Conservation (phyloP, 129 eudicot genomes). For the Apium graveolens region DNA sequence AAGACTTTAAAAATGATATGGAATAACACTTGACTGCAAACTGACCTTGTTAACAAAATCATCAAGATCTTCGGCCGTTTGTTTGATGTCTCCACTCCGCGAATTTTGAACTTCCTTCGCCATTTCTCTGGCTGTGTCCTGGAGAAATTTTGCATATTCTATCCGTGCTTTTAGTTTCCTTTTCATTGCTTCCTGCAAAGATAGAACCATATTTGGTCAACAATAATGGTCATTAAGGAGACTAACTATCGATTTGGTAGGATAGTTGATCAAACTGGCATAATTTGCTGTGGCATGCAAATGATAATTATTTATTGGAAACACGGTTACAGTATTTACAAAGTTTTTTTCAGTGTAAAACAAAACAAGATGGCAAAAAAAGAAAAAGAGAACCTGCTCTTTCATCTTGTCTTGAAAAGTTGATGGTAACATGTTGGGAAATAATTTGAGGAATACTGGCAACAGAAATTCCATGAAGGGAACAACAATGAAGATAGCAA, state of each 20-base stretch:
- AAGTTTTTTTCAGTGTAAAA: too few relatives aligned
- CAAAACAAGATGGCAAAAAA: background rate
- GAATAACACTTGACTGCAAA: conserved; percentile 2
- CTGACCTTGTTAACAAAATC: conserved; percentile 80
- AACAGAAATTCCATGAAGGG: conserved; percentile 98
- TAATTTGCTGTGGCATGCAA: background rate
- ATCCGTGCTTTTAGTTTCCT: conserved; percentile 86
- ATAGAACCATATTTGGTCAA: background rate
- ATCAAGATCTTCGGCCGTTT: conserved; percentile 99
- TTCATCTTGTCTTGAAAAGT: conserved; percentile 99
- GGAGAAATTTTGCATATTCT: conserved; percentile 95
- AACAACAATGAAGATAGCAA: conserved; percentile 93
- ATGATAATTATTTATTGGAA: background rate
- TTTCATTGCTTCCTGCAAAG: conserved; percentile 73
- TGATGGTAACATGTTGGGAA: conserved; percentile 98
- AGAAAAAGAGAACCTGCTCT: conserved; percentile 67
- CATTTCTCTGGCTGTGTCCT: conserved; percentile 90
- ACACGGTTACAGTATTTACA: background rate
- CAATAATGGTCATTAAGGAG: background rate
- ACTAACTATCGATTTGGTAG: background rate
- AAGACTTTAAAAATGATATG: conserved; percentile 1
- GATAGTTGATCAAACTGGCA: background rate
- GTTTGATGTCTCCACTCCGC: conserved; percentile 83
- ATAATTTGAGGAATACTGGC: conserved; percentile 88
- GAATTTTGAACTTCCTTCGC: conserved; percentile 95